A percentile compares a stretch with the other conserved stretches of the same genome.
Conservation (phyloP, 495 filamentous ascomycete species). For the Xylaria nigripes region DNA sequence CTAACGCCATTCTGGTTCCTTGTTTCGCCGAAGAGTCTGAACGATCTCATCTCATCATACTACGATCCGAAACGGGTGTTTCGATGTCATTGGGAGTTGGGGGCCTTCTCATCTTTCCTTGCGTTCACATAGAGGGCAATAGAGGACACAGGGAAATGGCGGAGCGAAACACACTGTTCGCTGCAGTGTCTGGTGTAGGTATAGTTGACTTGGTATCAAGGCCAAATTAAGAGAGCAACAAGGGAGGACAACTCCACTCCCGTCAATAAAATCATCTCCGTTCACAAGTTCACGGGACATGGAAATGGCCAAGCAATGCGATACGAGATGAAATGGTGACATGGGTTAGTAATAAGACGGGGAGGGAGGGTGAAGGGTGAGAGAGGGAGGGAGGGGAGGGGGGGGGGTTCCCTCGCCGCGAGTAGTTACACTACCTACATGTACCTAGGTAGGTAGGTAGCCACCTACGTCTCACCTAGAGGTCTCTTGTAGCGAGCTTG, state of each 20-base stretch:
- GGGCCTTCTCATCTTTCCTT: not conserved
- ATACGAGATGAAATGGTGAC: not conserved
- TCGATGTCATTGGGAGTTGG: not conserved
- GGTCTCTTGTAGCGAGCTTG: not conserved
- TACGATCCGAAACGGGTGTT: not conserved
- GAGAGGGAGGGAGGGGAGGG: too few relatives aligned
- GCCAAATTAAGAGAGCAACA: not conserved
- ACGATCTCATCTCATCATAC: not conserved
- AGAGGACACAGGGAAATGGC: not conserved
- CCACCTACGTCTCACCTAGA: too few relatives aligned
- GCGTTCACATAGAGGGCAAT: not conserved
- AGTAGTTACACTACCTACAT: too few relatives aligned
- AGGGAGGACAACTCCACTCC: constrained; percentile 3
- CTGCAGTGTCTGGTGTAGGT: not conserved
- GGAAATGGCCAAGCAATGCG: not conserved
- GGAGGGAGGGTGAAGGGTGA: too few relatives aligned
- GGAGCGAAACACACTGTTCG: not conserved
- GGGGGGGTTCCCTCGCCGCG: too few relatives aligned
- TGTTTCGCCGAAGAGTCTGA: not conserved
- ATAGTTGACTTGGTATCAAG: not conserved
- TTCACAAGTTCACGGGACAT: not conserved
- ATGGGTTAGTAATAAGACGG: too few relatives aligned
- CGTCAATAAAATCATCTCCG: constrained; percentile 1
- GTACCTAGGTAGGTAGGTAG: too few relatives aligned
- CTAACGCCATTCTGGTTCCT: not conserved